Evolutionary conservation across 2,329 filamentous ascomycete genomes (phyloP), one percentile per base, ranked within the genome.

Genomic region (Phyllosticta capitalensis): DNA sequence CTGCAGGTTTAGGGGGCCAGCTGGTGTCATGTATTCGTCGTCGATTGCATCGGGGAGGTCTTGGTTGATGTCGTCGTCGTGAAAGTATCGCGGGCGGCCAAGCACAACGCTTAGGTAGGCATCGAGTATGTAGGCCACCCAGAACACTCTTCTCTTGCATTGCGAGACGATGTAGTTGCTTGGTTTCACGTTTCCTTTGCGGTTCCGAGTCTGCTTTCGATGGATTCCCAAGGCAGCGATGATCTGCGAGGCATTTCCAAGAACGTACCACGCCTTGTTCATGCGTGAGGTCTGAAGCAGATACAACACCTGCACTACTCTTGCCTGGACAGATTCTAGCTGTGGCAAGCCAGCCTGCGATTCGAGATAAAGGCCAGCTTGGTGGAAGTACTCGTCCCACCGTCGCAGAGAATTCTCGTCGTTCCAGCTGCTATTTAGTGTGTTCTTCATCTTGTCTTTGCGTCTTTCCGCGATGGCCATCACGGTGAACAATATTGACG

Each of bases 31-130:
- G 30, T 83, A 77, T 38, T 82, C 78, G 60, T 85, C 83, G 58
- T 83, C 81, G 50, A 83, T 75, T 1, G 72, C 64, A 19, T 77
- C 76, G 0, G 83, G 83, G n/a, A 83, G 74, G 1, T 79, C 77
- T 60, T 86, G 83, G 58, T 86, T 83, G 53, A 85, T 83, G 55
- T 86, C 82, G 30, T 85, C 81, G 52, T 86, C 83, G 55, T 84
- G 83, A 26, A 84, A 81, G 12, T 83, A 75, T 5, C 82, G 69
- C 1, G 84, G 84, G 5, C 84, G 75, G 0, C 84, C 84, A 26
- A 86, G 79, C n/a, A 85, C 81, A 17, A 84, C 81, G 26, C 82
- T 81, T 0, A 87, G 72, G 59, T 86, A 85, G 56, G 81, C 83
- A 65, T 87, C 83, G 1, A 86, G 70, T 0, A 79, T 81, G 64